phyloP scores from a whole-genome alignment of 768 basidiomycete species.

The Rhodocollybia butyracea region DNA sequence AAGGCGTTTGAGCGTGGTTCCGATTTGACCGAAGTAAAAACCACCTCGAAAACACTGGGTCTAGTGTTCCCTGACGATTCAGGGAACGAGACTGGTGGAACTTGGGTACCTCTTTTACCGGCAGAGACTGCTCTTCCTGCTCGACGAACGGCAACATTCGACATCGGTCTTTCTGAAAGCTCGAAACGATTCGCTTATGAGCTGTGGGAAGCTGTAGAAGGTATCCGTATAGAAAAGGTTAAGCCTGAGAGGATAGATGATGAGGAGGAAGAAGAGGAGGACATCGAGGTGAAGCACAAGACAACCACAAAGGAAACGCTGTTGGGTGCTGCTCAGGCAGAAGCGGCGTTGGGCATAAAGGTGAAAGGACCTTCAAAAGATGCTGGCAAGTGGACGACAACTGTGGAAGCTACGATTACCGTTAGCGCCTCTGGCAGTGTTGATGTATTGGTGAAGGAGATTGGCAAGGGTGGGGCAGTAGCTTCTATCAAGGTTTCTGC shows the following conservation, averaged over 20 bases:
- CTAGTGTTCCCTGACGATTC: slow-evolving; percentile 56
- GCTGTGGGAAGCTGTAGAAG: slow-evolving; percentile 75
- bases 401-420: slow-evolving; percentile 43
- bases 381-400: slow-evolving; percentile 47
- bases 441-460: slow-evolving; percentile 35
- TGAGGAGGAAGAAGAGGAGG: slow-evolving; percentile 59
- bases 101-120: slow-evolving; percentile 63
- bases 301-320: slow-evolving; percentile 51
- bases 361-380: slow-evolving; percentile 35
- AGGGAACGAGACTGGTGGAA: slow-evolving; percentile 49
- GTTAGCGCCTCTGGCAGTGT: slow-evolving; percentile 31
- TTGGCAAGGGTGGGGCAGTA: slow-evolving; percentile 20
- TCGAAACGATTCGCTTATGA: slow-evolving; percentile 59
- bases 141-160: slow-evolving; percentile 55
- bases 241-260: slow-evolving; percentile 42
- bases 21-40: slow-evolving; percentile 42
- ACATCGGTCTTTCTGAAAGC: slow-evolving; percentile 44
- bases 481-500: slow-evolving; percentile 1
- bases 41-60: slow-evolving; percentile 63
- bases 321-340: slow-evolving; percentile 40
- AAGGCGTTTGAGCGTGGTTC: slow-evolving; percentile 38
- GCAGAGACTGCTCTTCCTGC: slow-evolving; percentile 72
- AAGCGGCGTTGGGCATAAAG: slow-evolving; percentile 39
- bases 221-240: slow-evolving; percentile 59
- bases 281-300: slow-evolving; percentile 62